Base-by-base conservation (phyloP, 495 filamentous ascomycete species). In the Ramalina peruviana region DNA sequence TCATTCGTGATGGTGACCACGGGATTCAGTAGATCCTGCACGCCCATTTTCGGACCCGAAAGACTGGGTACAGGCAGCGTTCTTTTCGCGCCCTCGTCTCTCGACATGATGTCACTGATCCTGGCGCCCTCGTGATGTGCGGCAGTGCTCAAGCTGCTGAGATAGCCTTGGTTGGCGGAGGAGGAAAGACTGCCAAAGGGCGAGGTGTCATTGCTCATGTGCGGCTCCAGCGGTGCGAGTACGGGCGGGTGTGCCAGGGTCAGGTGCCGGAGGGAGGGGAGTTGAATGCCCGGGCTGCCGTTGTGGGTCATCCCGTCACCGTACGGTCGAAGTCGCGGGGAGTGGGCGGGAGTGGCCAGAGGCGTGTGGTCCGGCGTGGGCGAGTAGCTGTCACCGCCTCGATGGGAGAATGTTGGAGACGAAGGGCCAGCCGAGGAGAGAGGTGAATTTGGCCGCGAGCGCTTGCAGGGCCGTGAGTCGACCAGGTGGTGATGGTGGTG, bases 351-450 rank as follows among this genome's bases (percentile, higher is more conserved):
- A 2, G 92, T 98, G 27, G 89, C 92, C 40, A 97, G 75, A 6
- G 92, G 92, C 13, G 93, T 97, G 71, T 95, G 88, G 60, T 96
- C 92, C 2, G 92, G 93, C 2, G 92, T 98, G 1, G 92, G 93
- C 1, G 93, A 97, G 21, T 87, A 78, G 9, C 89, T 95, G 69
- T 93, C 90, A 2, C 30, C 30, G 7, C 30, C 30, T 13, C 12
- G 9, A 66, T 95, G 86, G 6, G 92, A 95, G 69, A 95, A 97
- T 30, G 87, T 95, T n/a, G 92, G 92, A 2, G 92, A 97, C 25
- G 90, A 93, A 25, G 92, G 92, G 19, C 89, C 90, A 3, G 92
- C 97, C 9, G 19, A 26, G 38, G 88, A 95, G 64, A 87, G 83
- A 15, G 92, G 93, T 4, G 93, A 94, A 63, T 86, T 88, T 36